Evolutionary conservation across 176 grass and related monocot species (phyloP).

Genomic region (Sorghum bicolor): DNA sequence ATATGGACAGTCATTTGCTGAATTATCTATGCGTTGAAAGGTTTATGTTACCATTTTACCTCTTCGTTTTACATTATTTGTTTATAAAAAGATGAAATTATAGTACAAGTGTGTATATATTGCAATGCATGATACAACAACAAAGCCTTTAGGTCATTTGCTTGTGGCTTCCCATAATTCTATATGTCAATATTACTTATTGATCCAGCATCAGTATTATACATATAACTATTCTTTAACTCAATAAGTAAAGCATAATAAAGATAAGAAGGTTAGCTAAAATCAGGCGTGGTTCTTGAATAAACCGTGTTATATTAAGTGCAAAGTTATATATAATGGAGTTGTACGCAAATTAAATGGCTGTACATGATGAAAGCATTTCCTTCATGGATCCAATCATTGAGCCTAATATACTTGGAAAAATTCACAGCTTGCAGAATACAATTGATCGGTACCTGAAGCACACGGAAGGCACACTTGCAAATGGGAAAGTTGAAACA

Average conservation of each 20-base stretch:
- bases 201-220: not conserved
- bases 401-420: not conserved
- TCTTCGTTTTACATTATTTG: not conserved
- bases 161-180: not conserved
- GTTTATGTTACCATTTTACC: not conserved
- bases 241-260: not conserved
- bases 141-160: not conserved
- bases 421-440: slow-evolving; percentile 53
- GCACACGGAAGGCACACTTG: slow-evolving; percentile 31
- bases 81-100: not conserved
- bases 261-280: not conserved
- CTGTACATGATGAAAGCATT: not conserved
- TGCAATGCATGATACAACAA: not conserved
- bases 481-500: slow-evolving; percentile 23
- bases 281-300: not conserved
- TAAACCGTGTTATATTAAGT: not conserved
- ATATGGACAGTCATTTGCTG: not conserved
- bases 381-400: not conserved
- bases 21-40: not conserved
- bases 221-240: not conserved
- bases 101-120: not conserved
- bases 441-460: slow-evolving; percentile 72
- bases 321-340: not conserved
- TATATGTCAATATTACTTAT: not conserved
- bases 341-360: not conserved